Conservation (phyloP, 208 protist species). For the Histomonas meleagridis region DNA sequence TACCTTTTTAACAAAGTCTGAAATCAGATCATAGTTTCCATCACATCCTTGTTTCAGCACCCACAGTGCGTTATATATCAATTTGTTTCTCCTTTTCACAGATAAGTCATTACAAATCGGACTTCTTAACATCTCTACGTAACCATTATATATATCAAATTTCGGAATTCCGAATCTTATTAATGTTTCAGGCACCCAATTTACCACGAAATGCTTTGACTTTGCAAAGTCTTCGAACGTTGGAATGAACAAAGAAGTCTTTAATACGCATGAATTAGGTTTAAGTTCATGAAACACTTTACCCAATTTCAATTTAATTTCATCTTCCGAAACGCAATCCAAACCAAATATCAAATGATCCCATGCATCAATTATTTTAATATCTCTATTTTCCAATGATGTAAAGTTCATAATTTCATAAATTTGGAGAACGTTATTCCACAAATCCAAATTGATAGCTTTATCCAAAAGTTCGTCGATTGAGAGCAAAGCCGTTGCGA, state of each 20-base stretch:
- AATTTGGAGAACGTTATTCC: too few relatives aligned
- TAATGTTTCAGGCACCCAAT: not conserved
- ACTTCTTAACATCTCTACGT: not conserved
- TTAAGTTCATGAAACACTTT: not conserved
- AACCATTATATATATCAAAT: not conserved
- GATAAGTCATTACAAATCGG: not conserved
- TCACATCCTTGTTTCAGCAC: not conserved
- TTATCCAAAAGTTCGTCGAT: not conserved
- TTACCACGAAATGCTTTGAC: not conserved
- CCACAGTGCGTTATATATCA: not conserved
- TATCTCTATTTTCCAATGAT: not conserved
- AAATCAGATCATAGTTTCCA: not conserved
- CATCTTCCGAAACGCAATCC: not conserved
- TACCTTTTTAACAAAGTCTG: not conserved
- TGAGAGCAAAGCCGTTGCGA: not conserved
- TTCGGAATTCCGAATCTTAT: not conserved
- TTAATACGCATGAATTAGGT: not conserved
- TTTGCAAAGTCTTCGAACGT: not conserved
- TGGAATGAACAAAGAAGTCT: not conserved
- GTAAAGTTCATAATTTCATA: not conserved
- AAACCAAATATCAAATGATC: not conserved
- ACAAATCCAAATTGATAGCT: too few relatives aligned
- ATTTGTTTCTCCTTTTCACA: not conserved
- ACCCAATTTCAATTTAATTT: not conserved
- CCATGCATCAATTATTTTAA: not conserved